Evolutionary conservation across 495 filamentous ascomycete species (phyloP), one percentile per base, ranked within the genome.

Genomic region (Hypoxylon lenormandii): DNA sequence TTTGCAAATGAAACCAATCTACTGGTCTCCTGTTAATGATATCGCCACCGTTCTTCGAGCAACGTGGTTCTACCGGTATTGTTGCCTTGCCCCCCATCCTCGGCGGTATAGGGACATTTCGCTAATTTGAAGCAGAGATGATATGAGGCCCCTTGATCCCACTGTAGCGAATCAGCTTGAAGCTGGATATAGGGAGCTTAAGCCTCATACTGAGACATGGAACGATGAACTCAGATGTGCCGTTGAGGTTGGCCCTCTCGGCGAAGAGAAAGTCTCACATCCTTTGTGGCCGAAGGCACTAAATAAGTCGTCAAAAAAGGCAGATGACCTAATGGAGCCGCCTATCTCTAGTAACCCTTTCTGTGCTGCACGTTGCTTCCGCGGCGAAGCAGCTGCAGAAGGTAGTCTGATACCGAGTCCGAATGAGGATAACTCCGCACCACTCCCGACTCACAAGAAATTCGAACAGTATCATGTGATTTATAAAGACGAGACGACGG

Each of bases 11-110:
- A 90, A 94, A 75, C 95, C 95, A 0, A 97, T 98, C 40, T 98
- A 98, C 72, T 98, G 95, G 95, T 93, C 89, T 33, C 94, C 95
- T n/a, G 85, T 97, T 18, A 91, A 96, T 66, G 95, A 98, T 73
- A 85, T 97, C 13, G 89, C 92, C 7, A 82, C 84, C 8, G 94
- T 97, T 6, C 80, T 91, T 72, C 86, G 95, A 40, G 93, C 91
- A 0, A 98, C 95, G 0, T 98, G 95, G 95, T 98, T 98, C 74
- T 98, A 97, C 77, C 90, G 89, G 73, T 77, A 71, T 54, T 30
- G 60, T 55, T 30, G 23, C n/a, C 42, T 55, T 30, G 23, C n/a
- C 42, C 38, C 42, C 33, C 37, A 19, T 33, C 42, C 18, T 30
- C n/a, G 7, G 16, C n/a, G 10, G 38, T 15, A 47, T 7, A 38